Evolutionary conservation across 78 protist genomes (phyloP), one percentile per base, ranked within the genome.

Genomic region (Dictyostelium purpureum): DNA sequence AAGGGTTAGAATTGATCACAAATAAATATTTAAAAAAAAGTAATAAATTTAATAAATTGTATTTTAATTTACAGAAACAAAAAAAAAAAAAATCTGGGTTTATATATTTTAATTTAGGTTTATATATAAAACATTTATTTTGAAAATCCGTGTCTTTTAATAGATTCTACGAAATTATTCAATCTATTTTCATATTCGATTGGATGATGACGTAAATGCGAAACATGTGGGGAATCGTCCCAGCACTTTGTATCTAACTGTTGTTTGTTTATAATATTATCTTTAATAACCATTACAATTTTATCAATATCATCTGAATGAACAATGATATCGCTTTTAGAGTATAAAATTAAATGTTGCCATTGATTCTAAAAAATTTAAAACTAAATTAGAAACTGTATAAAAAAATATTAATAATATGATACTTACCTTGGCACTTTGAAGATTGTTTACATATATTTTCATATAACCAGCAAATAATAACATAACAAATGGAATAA

Each of bases 141-240:
- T 56, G 7, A 2, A 56, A 56, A 56, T n/a, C 24, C 9, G 65
- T n/a, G 24, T 56, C n/a, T 61, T 12, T 61, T 61, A 61, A 61
- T 61, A 4, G 42, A 61, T 31, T 28, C 31, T 31, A 61, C 69
- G 19, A 61, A 61, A 61, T 61, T 35, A 31, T 61, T 61, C 31
- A 61, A 61, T 61, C 31, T 61, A 61, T 28, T n/a, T 61, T 61
- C 75, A 66, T 82, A 82, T 1, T 54, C 69, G 28, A 43, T 31
- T 49, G 91, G 91, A 73, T 85, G 73, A 10, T n/a, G 9, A 33
- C 81, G 21, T 11, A 73, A 24, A 51, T 85, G 91, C 3, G 26
- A 35, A 2, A 85, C 91, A 24, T 85, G 91, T 28, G 82, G 77
- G 4, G 78, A 66, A 2, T 71, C n/a, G 0, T 85, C 91, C 26